These are phyloP conservation scores for Cryptococcus wingfieldii DNA, from an alignment of 1,284 basidiomycete species.

Conservation along the genomic window DNA sequence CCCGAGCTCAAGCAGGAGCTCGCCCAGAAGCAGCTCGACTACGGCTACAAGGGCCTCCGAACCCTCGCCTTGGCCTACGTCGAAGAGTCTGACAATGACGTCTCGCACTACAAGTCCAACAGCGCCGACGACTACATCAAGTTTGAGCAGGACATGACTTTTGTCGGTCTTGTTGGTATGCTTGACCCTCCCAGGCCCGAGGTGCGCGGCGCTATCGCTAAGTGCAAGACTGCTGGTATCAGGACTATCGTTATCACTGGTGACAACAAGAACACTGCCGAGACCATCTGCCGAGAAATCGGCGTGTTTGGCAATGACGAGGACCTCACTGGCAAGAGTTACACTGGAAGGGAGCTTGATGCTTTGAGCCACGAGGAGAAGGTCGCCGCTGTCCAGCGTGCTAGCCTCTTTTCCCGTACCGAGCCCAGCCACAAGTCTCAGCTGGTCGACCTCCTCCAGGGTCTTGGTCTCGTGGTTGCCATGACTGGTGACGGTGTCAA, in stretches of 20 bases:
- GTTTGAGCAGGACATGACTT: slow-evolving; percentile 86
- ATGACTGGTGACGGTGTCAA: slow-evolving; percentile 98
- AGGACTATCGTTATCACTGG: slow-evolving; percentile 97
- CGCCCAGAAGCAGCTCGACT: slow-evolving; percentile 61
- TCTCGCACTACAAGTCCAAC: slow-evolving; percentile 72
- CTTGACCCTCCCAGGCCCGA: slow-evolving; percentile 96
- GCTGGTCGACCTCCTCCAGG: slow-evolving; percentile 92
- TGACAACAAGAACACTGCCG: slow-evolving; percentile 96
- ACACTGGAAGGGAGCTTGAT: slow-evolving; percentile 90
- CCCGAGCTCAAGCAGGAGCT: slow-evolving; percentile 60
- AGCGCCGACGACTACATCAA: slow-evolving; percentile 74
- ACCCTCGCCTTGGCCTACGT: slow-evolving; percentile 87
- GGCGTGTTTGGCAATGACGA: slow-evolving; percentile 83
- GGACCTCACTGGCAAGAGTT: slow-evolving; percentile 84
- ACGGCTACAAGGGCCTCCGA: slow-evolving; percentile 77
- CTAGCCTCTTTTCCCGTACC: slow-evolving; percentile 85
- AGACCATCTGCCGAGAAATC: slow-evolving; percentile 93
- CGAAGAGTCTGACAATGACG: slow-evolving; percentile 70
- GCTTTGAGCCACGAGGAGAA: slow-evolving; percentile 74
- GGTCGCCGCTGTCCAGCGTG: slow-evolving; percentile 74
- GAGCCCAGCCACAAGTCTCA: slow-evolving; percentile 94
- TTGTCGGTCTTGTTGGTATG: slow-evolving; percentile 96
- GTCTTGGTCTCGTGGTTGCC: slow-evolving; percentile 88
- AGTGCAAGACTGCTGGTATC: slow-evolving; percentile 89
- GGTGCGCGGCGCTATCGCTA: slow-evolving; percentile 78